Evolutionary conservation across 1,284 basidiomycete genomes (phyloP), one percentile per base, ranked within the genome.

Genomic region (Ceratobasidium sp.): DNA sequence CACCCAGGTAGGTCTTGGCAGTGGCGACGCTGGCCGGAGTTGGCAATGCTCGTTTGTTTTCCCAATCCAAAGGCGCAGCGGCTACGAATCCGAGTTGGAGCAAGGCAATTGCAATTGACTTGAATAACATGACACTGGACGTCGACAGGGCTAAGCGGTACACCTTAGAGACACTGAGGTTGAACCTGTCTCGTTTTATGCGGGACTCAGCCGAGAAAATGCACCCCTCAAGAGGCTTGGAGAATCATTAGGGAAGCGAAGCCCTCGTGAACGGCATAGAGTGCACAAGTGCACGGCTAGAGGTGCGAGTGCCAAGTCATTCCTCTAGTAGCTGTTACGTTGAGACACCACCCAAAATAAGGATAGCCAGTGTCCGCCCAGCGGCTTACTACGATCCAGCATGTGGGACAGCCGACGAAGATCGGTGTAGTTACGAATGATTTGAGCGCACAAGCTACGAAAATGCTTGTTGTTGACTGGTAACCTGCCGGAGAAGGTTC

Each of bases 1-100:
- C 75, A 55, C 79, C 77, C 36, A 84, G 78, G 67, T 82, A 82
- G 16, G 79, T 79, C 73, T 78, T 80, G 1, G 83, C 82, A 3
- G 81, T 82, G 1, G 81, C 77, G 0, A 75, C 82, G 16, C 79
- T 76, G n/a, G 83, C 78, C 1, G 81, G 80, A 2, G 80, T 80
- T 0, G 82, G 82, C 30, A 83, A 76, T 2, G 82, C 80, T 3
- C 78, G 72, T 14, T 43, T 39, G 30, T 50, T 67, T n/a, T 67
- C 64, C 48, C 48, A 67, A 28, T 67, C 64, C 14, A 67, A 10
- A 3, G 64, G 64, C 18, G 64, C 64, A 45, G 50, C 64, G 6
- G 32, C 28, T 9, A 53, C 62, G 23, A 65, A 45, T 10, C 62
- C 48, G 32, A 48, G 60, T 36, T 23, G 45, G 34, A 65, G 48